A percentile compares a stretch with the other conserved stretches of the same genome.
Conservation (phyloP, 441 rosid genomes). For the Brassica hybrid region DNA sequence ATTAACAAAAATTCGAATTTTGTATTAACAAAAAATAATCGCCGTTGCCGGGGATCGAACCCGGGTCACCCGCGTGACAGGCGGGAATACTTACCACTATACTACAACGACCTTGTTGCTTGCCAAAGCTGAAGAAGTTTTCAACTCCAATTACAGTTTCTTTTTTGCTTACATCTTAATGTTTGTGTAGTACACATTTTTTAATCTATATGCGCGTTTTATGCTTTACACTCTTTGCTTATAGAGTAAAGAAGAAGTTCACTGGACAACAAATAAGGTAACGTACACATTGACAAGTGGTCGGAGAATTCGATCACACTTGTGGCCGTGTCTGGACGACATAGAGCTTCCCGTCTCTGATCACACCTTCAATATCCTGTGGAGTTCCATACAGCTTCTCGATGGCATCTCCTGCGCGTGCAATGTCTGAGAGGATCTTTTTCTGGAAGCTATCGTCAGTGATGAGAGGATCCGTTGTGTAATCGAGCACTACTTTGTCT, state of each 20-base stretch:
- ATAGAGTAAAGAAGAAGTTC: conserved; percentile 32
- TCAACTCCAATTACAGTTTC: background rate
- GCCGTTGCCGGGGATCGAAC: conserved; percentile 43
- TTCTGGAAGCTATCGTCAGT: conserved; percentile 65
- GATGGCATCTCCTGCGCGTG: conserved; percentile 74
- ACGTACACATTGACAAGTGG: conserved; percentile 23
- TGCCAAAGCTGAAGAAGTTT: conserved; percentile 4
- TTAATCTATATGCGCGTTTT: conserved; percentile 17
- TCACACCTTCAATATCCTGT: conserved; percentile 96
- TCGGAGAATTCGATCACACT: conserved; percentile 55
- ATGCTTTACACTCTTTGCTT: conserved; percentile 26
- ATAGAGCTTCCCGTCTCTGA: conserved; percentile 82
- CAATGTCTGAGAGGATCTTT: conserved; percentile 78
- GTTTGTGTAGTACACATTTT: conserved; percentile 17
- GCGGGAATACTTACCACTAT: conserved; percentile 96
- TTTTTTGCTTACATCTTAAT: conserved; percentile 11
- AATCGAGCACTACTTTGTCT: conserved; percentile 76
- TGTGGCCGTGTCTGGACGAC: conserved; percentile 98
- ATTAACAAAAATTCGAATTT: too few relatives aligned
- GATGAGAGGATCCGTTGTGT: conserved; percentile 77
- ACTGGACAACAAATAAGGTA: conserved; percentile 20
- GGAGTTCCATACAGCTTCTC: conserved; percentile 89
- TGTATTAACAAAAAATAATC: background rate
- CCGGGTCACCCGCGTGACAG: conserved; percentile 58
- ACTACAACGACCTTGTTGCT: conserved; percentile 64